Evolutionary conservation across 257 asterid species (phyloP).

Genomic region (Henckelia pumila): DNA sequence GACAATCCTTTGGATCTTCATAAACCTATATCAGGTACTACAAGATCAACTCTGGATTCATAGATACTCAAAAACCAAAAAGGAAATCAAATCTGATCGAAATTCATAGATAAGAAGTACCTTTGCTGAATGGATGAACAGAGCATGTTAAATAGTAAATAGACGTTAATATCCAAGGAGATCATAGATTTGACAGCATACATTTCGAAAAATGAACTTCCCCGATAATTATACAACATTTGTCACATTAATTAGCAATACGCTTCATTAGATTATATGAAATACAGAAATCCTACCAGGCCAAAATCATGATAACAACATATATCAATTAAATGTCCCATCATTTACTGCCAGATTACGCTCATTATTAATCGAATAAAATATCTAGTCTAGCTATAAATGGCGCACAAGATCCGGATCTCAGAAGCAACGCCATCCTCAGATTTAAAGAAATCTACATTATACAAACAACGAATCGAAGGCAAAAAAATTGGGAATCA

Average conservation of each 20-base stretch:
- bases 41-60: neutral
- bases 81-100: neutral
- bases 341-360: neutral
- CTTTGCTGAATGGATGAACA: neutral
- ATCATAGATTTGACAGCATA: neutral
- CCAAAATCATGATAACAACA: neutral
- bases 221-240: neutral
- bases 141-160: neutral
- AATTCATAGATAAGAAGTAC: neutral
- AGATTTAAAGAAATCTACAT: slow-evolving; percentile 7
- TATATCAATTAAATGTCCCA: neutral
- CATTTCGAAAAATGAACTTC: neutral
- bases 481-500: no score
- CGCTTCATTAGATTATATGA: neutral
- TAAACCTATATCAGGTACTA: no score
- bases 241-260: neutral
- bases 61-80: neutral
- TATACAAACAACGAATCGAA: neutral
- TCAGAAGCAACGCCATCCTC: slow-evolving; percentile 5
- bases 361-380: slow-evolving; percentile 14
- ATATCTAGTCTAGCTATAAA: neutral
- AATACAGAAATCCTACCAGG: neutral
- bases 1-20: neutral
- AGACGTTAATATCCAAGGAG: neutral
- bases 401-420: slow-evolving; percentile 24